A percentile compares a stretch with the other conserved stretches of the same genome.
Evolutionary conservation across 306 rosid genomes (phyloP).

Genomic region (Ziziphus jujuba): DNA sequence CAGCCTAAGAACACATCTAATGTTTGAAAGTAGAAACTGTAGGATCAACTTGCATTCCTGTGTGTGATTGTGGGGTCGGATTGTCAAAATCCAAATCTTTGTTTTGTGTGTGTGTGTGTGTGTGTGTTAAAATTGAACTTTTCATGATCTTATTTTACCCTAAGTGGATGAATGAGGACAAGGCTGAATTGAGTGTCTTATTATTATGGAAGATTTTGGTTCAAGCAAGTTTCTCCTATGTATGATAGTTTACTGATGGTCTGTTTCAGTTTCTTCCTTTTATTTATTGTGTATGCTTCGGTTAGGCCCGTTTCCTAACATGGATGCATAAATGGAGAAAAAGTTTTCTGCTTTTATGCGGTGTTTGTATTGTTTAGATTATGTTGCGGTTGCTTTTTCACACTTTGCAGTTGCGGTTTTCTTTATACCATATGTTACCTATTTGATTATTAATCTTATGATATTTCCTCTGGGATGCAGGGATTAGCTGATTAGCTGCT

Average conservation of each 20-base stretch:
- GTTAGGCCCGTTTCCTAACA: no score
- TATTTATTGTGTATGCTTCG: background rate
- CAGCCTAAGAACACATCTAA: background rate
- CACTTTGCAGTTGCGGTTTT: no score
- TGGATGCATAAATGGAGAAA: no score
- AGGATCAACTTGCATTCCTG: background rate
- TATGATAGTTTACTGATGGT: background rate
- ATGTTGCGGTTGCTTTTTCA: no score
- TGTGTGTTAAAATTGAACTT: background rate
- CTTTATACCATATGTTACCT: no score
- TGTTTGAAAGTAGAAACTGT: background rate
- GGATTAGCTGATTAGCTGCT: constrained; percentile 47
- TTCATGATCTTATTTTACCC: background rate
- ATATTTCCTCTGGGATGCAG: constrained; percentile 42
- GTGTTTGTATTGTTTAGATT: no score
- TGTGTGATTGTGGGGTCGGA: background rate
- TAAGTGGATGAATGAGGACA: background rate
- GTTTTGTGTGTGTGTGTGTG: no score
- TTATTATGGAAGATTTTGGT: background rate
- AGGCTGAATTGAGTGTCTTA: background rate
- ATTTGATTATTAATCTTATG: constrained; percentile 2
- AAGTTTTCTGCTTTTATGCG: no score
- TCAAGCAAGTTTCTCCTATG: background rate
- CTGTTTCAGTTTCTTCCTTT: background rate
- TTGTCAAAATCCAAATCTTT: background rate